Percentiles rank a stretch among this genome's conserved stretches.
Evolutionary conservation across 2,329 filamentous ascomycete species (phyloP).

Genomic region (Neonectria coccinea): DNA sequence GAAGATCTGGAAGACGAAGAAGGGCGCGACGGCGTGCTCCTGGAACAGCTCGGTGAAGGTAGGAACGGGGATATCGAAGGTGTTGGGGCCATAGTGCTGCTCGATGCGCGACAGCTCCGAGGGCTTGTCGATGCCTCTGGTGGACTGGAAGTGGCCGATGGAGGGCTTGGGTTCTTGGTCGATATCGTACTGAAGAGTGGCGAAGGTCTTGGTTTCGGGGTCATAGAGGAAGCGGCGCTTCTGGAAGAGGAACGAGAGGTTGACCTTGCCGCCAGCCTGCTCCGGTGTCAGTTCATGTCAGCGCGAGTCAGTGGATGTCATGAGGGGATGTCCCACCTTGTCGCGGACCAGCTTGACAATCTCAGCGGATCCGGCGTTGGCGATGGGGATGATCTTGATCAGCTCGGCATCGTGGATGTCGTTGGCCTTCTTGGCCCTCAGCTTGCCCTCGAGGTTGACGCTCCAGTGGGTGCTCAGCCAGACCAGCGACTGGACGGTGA

Average conservation of each 20-base stretch:
- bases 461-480: constrained; percentile 99
- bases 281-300: constrained; percentile 28
- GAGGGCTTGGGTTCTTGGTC: constrained; percentile 86
- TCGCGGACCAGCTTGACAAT: constrained; percentile 87
- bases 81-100: constrained; percentile 95
- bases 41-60: constrained; percentile 96
- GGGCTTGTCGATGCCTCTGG: constrained; percentile 77
- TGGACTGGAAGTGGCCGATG: constrained; percentile 82
- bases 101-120: constrained; percentile 84
- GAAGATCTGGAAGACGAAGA: constrained; percentile 99
- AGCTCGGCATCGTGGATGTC: constrained; percentile 79
- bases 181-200: constrained; percentile 84
- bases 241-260: constrained; percentile 93
- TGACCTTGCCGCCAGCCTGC: constrained; percentile 77
- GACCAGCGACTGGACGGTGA: constrained; percentile 86
- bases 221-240: constrained; percentile 96
- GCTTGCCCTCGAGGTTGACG: constrained; percentile 83
- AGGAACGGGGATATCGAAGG: constrained; percentile 97
- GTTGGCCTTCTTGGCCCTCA: constrained; percentile 80
- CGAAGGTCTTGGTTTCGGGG: constrained; percentile 77
- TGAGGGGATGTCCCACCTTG: constrained; percentile 59
- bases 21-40: constrained; percentile 97
- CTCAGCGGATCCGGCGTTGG: constrained; percentile 89
- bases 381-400: constrained; percentile 92
- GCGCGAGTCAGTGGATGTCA: constrained; percentile 15